Evolutionary conservation across 257 asterid genomes (phyloP).

Genomic region (Solanum acaule): DNA sequence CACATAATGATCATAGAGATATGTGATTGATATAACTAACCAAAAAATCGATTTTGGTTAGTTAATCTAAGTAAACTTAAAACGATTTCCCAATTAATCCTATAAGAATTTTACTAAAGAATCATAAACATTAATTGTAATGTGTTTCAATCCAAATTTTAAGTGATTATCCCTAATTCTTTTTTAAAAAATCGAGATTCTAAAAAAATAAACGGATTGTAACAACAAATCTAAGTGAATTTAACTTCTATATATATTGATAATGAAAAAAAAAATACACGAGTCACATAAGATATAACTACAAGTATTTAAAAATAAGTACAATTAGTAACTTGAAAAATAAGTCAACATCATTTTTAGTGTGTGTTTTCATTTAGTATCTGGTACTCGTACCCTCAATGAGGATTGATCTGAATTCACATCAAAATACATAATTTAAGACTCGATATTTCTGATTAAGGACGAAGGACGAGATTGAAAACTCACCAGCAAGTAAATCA

Average conservation of each 20-base stretch:
- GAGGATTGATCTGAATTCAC: background rate
- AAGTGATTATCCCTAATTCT: background rate
- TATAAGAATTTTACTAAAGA: background rate
- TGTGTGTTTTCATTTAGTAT: background rate
- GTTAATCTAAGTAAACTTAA: background rate
- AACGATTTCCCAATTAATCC: background rate
- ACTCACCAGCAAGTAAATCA: constrained; percentile 42
- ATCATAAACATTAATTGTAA: background rate
- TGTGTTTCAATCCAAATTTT: background rate
- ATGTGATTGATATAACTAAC: background rate
- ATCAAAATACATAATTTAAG: background rate
- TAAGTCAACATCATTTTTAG: background rate
- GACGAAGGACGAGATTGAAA: background rate
- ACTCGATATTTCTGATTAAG: background rate
- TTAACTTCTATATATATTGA: background rate
- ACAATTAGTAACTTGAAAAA: background rate
- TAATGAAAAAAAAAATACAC: no score
- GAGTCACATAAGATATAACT: background rate
- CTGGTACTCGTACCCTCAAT: background rate
- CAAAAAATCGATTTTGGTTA: background rate
- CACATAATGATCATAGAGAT: background rate
- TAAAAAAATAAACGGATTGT: background rate
- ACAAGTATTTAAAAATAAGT: background rate
- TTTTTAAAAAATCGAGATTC: no score
- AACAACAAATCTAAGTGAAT: background rate